A percentile compares a stretch with the other conserved stretches of the same genome.
These are phyloP conservation scores for Cladosporium velox DNA, from an alignment of 2,329 filamentous ascomycete species.

Conservation along the genomic window DNA sequence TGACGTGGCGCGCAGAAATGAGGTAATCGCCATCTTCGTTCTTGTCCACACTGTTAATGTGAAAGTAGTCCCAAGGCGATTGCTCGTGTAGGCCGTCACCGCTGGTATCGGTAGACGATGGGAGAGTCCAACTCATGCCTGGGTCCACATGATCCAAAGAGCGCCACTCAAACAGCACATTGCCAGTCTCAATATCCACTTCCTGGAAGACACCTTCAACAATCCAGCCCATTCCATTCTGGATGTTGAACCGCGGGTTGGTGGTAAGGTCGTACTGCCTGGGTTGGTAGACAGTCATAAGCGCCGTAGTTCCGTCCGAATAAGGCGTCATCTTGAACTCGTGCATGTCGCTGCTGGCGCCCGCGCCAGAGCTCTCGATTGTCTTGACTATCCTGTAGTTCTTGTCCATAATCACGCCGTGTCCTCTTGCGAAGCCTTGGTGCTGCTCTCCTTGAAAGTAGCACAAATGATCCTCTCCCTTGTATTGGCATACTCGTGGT, in stretches of 20 bases:
- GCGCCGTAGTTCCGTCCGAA: slow-evolving; percentile 42
- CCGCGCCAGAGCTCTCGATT: slow-evolving; percentile 42
- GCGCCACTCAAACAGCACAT: slow-evolving; percentile 61
- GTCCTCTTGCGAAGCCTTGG: slow-evolving; percentile 54
- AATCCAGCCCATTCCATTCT: slow-evolving; percentile 52
- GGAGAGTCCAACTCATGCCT: slow-evolving; percentile 50
- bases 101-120: slow-evolving; percentile 44
- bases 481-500: slow-evolving; percentile 52
- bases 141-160: slow-evolving; percentile 59
- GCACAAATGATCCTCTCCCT: slow-evolving; percentile 52
- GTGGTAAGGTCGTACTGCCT: slow-evolving; percentile 50
- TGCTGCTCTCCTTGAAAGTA: slow-evolving; percentile 56
- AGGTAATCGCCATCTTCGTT: slow-evolving; percentile 52
- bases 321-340: slow-evolving; percentile 52
- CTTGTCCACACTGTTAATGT: slow-evolving; percentile 57
- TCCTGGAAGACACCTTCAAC: slow-evolving; percentile 58
- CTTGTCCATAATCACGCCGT: slow-evolving; percentile 55
- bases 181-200: slow-evolving; percentile 57
- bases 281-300: slow-evolving; percentile 43
- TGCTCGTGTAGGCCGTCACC: slow-evolving; percentile 51
- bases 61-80: slow-evolving; percentile 58
- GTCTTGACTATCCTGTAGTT: slow-evolving; percentile 53
- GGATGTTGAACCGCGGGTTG: slow-evolving; percentile 39
- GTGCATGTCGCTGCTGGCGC: slow-evolving; percentile 54
- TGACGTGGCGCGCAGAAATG: slow-evolving; percentile 50